Base-by-base conservation (phyloP, 1,284 basidiomycete species). In the Rhodotorula sp. region DNA sequence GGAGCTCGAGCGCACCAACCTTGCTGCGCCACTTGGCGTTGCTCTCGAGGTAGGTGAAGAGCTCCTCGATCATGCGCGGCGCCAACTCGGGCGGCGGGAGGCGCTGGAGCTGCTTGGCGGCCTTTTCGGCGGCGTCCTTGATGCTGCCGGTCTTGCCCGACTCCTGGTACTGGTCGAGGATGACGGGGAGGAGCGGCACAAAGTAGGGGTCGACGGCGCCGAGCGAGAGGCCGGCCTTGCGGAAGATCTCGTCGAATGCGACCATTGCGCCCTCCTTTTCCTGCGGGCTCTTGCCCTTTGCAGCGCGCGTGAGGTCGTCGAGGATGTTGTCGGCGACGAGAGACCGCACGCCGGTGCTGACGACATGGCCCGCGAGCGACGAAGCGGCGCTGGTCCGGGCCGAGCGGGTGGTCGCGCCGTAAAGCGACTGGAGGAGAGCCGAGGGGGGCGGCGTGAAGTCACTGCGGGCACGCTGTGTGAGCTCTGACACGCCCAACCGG, bases 21-120 rank as follows among this genome's bases (percentile, higher is more conserved):
- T 99, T 98, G 73, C 91, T 89, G 78, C 91, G 88, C 96, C 96
- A 99, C 83, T 97, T 97, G 66, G 91, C 92, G 64, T 80, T 77
- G 65, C 86, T 87, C 65, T 92, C 90, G 46, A 98, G 82, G 67
- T 91, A 87, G 50, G 84, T 84, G 80, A 91, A 89, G 45, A 98
- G 85, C 8, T 84, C 82, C 61, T 87, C 85, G 80, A 96, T 90
- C 23, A 93, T 86, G 54, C 80, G 80, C 68, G 89, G 82, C 23
- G 88, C 91, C 34, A 92, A 88, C 82, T 95, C 92, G 7, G 93
- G 89, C 41, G 95, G 92, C 67, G 89, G 88, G 25, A 93, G 86
- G 80, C 92, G 91, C 77, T 97, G 83, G 77, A 97, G 88, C 54
- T 90, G 85, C 80, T 93, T 93, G 78, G 90, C 87, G n/a, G 96